Base-by-base conservation (phyloP, 306 rosid species). In the Dryas drummondii region DNA sequence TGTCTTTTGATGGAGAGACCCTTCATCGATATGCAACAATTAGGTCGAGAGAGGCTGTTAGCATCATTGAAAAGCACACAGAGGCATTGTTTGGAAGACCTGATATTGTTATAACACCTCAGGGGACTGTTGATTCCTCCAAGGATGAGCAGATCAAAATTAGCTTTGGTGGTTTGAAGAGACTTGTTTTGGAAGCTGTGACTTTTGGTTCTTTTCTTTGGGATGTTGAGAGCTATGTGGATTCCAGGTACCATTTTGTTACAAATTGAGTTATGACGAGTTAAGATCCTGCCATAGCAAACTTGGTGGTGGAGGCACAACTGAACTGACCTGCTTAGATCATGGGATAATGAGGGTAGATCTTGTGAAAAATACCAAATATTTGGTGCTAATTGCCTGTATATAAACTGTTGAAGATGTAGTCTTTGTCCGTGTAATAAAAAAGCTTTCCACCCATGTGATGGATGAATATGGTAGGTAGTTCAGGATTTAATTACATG, bases 11-110 rank as follows among this genome's bases (percentile, higher is more conserved):
- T 64, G 88, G 87, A 17, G 98, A 93, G 79, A 91, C 97, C 32
- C 88, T 93, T 76, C 98, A 93, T 67, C 87, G 96, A 82, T 86
- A 89, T 69, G 97, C 98, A 45, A 89, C 93, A 41, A 82, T 93
- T 77, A 91, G 97, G 78, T 93, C 98, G 46, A 93, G 84, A 71
- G 98, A 91, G 84, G 86, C 98, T 12, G 78, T 89, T 75, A 83
- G 90, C 88, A 91, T 93, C 81, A 84, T 93, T 44, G 97, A 93
- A 79, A 91, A 93, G 85, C 97, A 93, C 79, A 93, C 98, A 0
- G 92, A 93, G 74, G 98, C 98, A 56, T 78, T 93, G 83, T 93
- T 93, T 82, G 98, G 96, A 51, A 85, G 92, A 71, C 96, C 98
- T 1, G 94, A 89, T 49, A 84, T 91, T 70, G 87, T 84, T 41